Conservation (phyloP, 2,329 filamentous ascomycete genomes). For the Trichoderma koningiopsis region DNA sequence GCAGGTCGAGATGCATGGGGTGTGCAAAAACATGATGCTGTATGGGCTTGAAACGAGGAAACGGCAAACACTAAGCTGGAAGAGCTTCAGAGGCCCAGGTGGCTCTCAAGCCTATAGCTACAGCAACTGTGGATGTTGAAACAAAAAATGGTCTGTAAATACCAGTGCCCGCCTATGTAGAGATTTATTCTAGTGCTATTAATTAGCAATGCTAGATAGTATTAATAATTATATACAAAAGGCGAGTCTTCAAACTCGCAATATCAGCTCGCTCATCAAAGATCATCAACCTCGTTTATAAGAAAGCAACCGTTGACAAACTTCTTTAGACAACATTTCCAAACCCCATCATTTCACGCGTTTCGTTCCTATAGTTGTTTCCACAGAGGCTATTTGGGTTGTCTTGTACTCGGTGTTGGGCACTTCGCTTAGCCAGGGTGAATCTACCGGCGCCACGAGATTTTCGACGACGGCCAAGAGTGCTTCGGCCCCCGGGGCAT, state of each 20-base stretch:
- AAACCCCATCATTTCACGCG: conserved; percentile 26
- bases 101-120: not conserved
- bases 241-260: not conserved
- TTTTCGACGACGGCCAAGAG: conserved; percentile 59
- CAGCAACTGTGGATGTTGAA: not conserved
- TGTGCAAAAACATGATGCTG: not conserved
- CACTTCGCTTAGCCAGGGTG: conserved; percentile 52
- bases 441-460: conserved; percentile 54
- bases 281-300: not conserved
- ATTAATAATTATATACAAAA: not conserved
- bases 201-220: not conserved
- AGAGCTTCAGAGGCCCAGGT: no score
- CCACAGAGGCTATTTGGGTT: conserved; percentile 41
- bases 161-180: not conserved
- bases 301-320: not conserved
- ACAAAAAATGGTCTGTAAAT: not conserved
- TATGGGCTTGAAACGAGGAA: not conserved
- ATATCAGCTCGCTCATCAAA: not conserved
- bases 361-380: conserved; percentile 42
- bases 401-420: conserved; percentile 33
- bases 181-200: accelerated
- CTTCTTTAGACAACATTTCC: not conserved
- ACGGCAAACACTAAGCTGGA: not conserved
- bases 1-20: not conserved
- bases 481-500: conserved; percentile 58